A percentile compares a stretch with the other conserved stretches of the same genome.
These are phyloP conservation scores for Allium cepa DNA, from an alignment of 106 monocot genomes.

Conservation along the genomic window DNA sequence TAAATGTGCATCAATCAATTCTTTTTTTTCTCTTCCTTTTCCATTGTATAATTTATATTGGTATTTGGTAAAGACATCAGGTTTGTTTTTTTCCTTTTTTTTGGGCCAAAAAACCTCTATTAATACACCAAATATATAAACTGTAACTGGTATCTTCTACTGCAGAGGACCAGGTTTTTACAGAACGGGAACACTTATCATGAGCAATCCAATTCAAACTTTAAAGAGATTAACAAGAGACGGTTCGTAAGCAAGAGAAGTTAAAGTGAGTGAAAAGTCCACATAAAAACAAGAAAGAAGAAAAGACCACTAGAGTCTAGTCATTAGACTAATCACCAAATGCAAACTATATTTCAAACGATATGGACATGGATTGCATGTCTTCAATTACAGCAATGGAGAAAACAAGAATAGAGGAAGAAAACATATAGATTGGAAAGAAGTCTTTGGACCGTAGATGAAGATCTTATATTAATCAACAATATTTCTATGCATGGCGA, in stretches of 20 bases:
- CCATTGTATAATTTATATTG: no score
- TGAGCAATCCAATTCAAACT: no score
- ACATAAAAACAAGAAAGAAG: background rate
- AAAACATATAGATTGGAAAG: conserved; percentile 32
- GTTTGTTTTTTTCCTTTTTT: no score
- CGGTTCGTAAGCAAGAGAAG: background rate
- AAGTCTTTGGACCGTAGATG: conserved; percentile 76
- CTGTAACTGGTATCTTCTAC: no score
- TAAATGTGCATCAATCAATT: no score
- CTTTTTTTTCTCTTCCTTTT: no score
- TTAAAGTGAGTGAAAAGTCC: conserved; percentile 8
- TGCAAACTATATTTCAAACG: background rate
- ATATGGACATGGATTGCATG: background rate
- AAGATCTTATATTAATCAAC: conserved; percentile 50
- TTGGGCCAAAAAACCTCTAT: no score
- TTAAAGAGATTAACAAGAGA: background rate
- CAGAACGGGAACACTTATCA: no score
- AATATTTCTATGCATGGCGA: conserved; percentile 56
- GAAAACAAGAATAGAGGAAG: conserved; percentile 1
- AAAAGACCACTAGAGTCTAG: background rate
- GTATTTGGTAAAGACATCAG: no score
- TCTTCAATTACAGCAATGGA: background rate
- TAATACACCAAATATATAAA: no score
- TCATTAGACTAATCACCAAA: background rate
- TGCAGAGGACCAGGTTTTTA: no score